A percentile compares a stretch with the other conserved stretches of the same genome.
Conservation (phyloP, 768 basidiomycete species). For the Coprinopsis sp. region DNA sequence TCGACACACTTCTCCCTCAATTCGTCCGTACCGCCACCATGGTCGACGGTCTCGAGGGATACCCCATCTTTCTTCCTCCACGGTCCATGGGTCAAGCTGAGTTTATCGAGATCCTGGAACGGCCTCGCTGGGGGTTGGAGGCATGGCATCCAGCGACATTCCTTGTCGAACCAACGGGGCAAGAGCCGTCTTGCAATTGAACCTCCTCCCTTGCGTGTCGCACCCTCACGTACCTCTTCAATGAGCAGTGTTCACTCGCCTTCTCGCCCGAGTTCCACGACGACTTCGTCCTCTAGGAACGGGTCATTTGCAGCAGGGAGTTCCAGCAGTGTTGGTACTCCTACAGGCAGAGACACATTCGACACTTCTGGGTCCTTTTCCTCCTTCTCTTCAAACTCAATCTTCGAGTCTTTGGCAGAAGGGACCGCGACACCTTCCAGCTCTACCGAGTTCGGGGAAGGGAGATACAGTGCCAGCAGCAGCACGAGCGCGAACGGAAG, state of each 20-base stretch:
- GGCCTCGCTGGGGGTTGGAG: conserved; percentile 76
- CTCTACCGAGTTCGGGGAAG: neutral
- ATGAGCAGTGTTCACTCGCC: neutral
- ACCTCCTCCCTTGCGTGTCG: conserved; percentile 13
- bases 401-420: conserved; percentile 1
- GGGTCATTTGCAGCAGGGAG: conserved; percentile 8
- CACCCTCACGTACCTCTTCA: conserved; percentile 7
- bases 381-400: neutral
- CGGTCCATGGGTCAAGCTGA: conserved; percentile 89
- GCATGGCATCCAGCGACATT: conserved; percentile 57
- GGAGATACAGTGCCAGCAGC: neutral
- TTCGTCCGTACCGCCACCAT: conserved; percentile 64
- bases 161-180: conserved; percentile 32
- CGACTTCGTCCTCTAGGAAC: conserved; percentile 4
- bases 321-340: conserved; percentile 1
- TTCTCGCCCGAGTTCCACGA: conserved; percentile 1
- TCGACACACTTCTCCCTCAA: conserved; percentile 52
- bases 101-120: conserved; percentile 80
- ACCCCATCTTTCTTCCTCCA: conserved; percentile 83
- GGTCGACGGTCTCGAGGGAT: conserved; percentile 82
- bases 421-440: conserved; percentile 10
- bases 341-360: neutral
- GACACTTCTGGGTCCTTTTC: neutral
- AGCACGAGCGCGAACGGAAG: conserved; percentile 4
- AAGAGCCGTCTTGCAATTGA: conserved; percentile 43